Base-by-base conservation (phyloP, 164 flowering plant genomes). In the Chloranthus sessilifolius region DNA sequence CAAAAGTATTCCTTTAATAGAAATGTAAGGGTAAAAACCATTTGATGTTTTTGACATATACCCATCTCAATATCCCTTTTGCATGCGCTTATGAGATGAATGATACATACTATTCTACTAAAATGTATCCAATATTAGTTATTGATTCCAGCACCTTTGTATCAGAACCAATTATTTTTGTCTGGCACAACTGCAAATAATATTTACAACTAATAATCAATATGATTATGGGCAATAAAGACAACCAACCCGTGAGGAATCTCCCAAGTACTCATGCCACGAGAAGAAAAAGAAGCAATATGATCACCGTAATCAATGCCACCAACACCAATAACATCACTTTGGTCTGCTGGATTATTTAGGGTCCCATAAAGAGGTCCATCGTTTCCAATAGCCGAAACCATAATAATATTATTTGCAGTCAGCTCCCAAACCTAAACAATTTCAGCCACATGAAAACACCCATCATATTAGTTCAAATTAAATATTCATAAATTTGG, bases 231-330 rank as follows among this genome's bases (percentile, higher is more conserved):
- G 30, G 11, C 22, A 9, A 35, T 14, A 33, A 33, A 22, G 58
- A 50, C 43, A 57, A 25, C 43, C 12, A 81, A 94, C 99, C 99
- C 99, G 72, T 94, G 99, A 63, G 99, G 99, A 71, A 94, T 74
- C 75, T 94, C 99, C 99, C 99, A 88, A 37, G 99, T 94, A 65
- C 97, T 94, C 99, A 94, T 94, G 74, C 99, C 97, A 55, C 99
- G 95, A 17, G 99, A 94, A 6, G 99, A 94, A 56, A 94, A 94
- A 48, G 96, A 78, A 50, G 99, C 99, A 56, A 94, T 86, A 61
- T 89, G 97, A 64, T 94, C 95, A 61, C 53, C 76, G 56, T 86
- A 94, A 71, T 94, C 99, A 53, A 94, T 94, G 45, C 99, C 99
- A 68, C 99, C 99, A 69, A 94, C 97, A 65, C 99, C 99, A 68